Conservation (phyloP, 805 yeast species). For the Schwanniomyces pseudopolymorphus region DNA sequence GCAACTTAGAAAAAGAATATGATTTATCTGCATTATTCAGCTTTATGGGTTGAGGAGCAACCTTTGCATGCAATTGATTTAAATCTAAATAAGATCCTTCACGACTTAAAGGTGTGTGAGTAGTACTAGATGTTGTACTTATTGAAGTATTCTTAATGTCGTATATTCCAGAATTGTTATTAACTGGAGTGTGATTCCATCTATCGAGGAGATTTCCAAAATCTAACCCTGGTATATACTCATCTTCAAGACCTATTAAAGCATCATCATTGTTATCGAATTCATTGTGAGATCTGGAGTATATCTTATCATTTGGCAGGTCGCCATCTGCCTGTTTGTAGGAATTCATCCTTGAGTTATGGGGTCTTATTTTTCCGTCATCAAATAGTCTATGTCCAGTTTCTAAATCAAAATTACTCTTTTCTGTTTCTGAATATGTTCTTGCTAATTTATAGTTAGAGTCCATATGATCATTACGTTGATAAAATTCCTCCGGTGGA, state of each 20-base stretch:
- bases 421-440: slow-evolving; percentile 66
- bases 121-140: slow-evolving; percentile 15
- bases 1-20: slow-evolving; percentile 18
- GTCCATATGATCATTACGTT: background rate
- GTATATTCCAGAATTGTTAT: slow-evolving; percentile 9
- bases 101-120: slow-evolving; percentile 29
- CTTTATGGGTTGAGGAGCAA: slow-evolving; percentile 42
- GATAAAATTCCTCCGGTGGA: background rate
- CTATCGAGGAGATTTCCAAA: slow-evolving; percentile 47
- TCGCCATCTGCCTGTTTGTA: background rate
- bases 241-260: slow-evolving; percentile 63
- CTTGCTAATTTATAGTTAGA: slow-evolving; percentile 38
- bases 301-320: slow-evolving; percentile 17
- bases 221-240: slow-evolving; percentile 72
- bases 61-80: slow-evolving; percentile 42
- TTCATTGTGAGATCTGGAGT: slow-evolving; percentile 31
- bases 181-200: slow-evolving; percentile 41
- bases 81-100: slow-evolving; percentile 41
- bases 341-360: slow-evolving; percentile 17
- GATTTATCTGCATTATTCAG: slow-evolving; percentile 5
- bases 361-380: slow-evolving; percentile 52
- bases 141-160: slow-evolving; percentile 5
- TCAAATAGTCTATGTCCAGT: slow-evolving; percentile 57
- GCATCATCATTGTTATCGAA: slow-evolving; percentile 13
- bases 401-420: slow-evolving; percentile 53